These are phyloP conservation scores for Cercospora janseana DNA, from an alignment of 2,329 filamentous ascomycete species.

Conservation along the genomic window DNA sequence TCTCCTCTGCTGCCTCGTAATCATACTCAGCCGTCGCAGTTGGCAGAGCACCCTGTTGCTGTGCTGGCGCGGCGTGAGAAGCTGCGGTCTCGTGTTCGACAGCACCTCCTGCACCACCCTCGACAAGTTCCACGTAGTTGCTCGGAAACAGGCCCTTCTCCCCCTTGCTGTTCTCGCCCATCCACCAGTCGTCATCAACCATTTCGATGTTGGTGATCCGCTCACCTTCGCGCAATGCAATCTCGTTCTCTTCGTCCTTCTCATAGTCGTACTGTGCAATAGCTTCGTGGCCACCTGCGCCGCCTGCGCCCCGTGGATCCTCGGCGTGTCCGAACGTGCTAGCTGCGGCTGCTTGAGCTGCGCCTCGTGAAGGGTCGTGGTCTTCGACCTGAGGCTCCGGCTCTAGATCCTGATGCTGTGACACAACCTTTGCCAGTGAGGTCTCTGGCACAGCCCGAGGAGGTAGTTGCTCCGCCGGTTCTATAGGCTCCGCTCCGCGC, in stretches of 20 bases:
- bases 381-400: constrained; percentile 64
- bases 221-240: constrained; percentile 86
- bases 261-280: constrained; percentile 93
- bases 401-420: constrained; percentile 62
- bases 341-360: constrained; percentile 47
- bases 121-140: constrained; percentile 90
- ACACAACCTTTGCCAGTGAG: constrained; percentile 61
- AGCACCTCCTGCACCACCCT: constrained; percentile 44
- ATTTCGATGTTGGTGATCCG: constrained; percentile 89
- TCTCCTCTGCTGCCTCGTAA: constrained; percentile 96
- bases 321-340: constrained; percentile 46
- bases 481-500: constrained; percentile 55
- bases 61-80: constrained; percentile 29
- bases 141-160: constrained; percentile 91
- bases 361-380: constrained; percentile 53
- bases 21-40: constrained; percentile 85
- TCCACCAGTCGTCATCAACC: constrained; percentile 99
- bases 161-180: constrained; percentile 81
- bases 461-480: constrained; percentile 51
- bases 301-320: constrained; percentile 39
- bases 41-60: constrained; percentile 43
- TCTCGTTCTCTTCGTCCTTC: constrained; percentile 94
- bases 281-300: constrained; percentile 64
- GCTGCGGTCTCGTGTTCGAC: constrained; percentile 43
- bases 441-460: constrained; percentile 61